Conservation (phyloP, 2,329 filamentous ascomycete species). For the Pestalotiopsis sp. region DNA sequence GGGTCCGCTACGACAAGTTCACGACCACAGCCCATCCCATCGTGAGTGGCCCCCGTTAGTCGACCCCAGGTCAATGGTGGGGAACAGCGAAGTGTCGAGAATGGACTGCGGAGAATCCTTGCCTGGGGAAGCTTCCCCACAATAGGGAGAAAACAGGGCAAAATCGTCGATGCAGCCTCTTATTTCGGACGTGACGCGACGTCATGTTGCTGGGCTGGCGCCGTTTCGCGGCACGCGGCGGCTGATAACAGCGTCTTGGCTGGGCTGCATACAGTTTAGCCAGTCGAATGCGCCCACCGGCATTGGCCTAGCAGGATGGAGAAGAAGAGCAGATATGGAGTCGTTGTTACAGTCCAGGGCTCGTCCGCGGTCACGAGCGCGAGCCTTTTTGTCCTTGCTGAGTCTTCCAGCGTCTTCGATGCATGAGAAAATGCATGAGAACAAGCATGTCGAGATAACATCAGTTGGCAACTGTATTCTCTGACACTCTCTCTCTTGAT, state of each 20-base stretch:
- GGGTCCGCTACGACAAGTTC: neutral
- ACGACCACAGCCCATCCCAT: neutral
- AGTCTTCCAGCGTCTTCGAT: neutral
- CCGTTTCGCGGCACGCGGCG: neutral
- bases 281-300: neutral
- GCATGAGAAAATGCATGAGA: neutral
- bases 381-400: too few relatives aligned
- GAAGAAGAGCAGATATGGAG: neutral
- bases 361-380: neutral
- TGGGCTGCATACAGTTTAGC: neutral
- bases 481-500: too few relatives aligned
- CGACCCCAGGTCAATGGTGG: neutral
- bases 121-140: neutral
- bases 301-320: neutral
- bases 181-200: neutral
- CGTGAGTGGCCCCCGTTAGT: neutral
- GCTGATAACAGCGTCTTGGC: neutral
- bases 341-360: too few relatives aligned
- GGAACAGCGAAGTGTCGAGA: conserved; percentile 2
- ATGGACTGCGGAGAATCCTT: conserved; percentile 7
- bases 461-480: too few relatives aligned
- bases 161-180: conserved; percentile 9
- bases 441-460: too few relatives aligned
- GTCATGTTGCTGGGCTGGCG: neutral
- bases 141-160: neutral